A percentile compares a stretch with the other conserved stretches of the same genome.
phyloP scores from a whole-genome alignment of 306 rosid genomes.

The Heteromeles arbutifolia region DNA sequence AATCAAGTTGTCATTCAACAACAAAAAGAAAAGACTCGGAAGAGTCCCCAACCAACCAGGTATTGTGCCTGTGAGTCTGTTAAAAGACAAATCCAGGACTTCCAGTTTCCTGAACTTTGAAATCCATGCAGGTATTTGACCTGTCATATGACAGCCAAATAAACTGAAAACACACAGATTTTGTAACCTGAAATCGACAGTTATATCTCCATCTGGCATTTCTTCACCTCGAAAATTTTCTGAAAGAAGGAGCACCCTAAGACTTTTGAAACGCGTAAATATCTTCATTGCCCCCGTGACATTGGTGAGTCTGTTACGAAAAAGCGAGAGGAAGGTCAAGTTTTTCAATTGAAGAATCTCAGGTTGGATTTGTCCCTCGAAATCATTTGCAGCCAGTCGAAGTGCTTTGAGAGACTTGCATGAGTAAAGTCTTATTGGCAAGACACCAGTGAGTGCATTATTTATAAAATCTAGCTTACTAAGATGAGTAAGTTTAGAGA shows the following conservation, averaged over 20 bases:
- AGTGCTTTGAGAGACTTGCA: too few relatives aligned
- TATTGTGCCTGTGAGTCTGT: neutral
- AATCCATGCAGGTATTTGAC: neutral
- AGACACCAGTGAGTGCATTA: neutral
- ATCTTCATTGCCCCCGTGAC: neutral
- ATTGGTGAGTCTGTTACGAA: too few relatives aligned
- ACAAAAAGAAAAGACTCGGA: neutral
- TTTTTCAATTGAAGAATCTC: too few relatives aligned
- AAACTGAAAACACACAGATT: neutral
- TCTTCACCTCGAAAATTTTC: neutral
- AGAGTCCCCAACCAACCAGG: neutral
- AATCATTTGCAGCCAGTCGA: too few relatives aligned
- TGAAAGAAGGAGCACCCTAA: rapidly evolving
- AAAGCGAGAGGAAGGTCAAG: too few relatives aligned
- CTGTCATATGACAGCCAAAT: rapidly evolving
- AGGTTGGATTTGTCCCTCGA: too few relatives aligned
- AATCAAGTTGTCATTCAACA: neutral
- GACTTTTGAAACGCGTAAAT: neutral
- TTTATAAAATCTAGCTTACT: neutral
- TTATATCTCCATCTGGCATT: neutral
- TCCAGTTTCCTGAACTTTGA: neutral
- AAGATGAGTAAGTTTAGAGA: too few relatives aligned
- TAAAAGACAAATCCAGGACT: neutral
- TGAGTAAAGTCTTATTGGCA: too few relatives aligned
- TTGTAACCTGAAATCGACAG: neutral